Evolutionary conservation across 176 grass and related monocot genomes (phyloP), one percentile per base, ranked within the genome.

Genomic region (Areca catechu): DNA sequence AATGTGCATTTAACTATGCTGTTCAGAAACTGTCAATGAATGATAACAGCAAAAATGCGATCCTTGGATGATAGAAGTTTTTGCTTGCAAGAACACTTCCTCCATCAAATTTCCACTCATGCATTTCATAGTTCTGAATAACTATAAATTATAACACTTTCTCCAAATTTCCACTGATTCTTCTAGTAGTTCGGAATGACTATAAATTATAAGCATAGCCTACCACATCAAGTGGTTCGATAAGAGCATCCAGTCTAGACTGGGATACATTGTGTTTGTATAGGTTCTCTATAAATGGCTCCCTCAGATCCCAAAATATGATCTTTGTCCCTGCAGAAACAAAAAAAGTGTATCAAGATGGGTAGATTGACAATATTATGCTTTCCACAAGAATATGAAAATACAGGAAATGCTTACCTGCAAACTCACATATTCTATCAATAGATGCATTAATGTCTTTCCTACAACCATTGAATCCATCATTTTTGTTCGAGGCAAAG

Each of bases 241-340:
- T 80, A 68, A 91, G 69, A 49, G 69, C 64, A 14, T 97, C 93
- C 54, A 97, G 51, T 54, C 93, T 76, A 57, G 83, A 69, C 65
- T 97, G 87, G 10, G 78, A 48, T 63, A 81, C 83, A 74, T 27
- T 72, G 25, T 80, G 77, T 83, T 77, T 97, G 73, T 97, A 97
- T 19, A 97, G 67, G 63, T 91, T 91, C 21, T 88, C 84, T 67
- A 97, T 91, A 82, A 88, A 97, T 69, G 80, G 77, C 58, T 78
- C 83, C 48, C 85, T 86, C 66, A 91, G 62, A 73, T 97, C 93
- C 93, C 93, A 97, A 78, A 97, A 97, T 79, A 97, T 83, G 53
- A 91, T 83, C 66, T 97, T 97, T 60, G 56, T 82, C 24, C 93
- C 93, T 97, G 49, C 80, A 28, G 16, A 73, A 73, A 80, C 50